Evolutionary conservation across 2,329 filamentous ascomycete genomes (phyloP).

Genomic region (Diaporthe vexans): DNA sequence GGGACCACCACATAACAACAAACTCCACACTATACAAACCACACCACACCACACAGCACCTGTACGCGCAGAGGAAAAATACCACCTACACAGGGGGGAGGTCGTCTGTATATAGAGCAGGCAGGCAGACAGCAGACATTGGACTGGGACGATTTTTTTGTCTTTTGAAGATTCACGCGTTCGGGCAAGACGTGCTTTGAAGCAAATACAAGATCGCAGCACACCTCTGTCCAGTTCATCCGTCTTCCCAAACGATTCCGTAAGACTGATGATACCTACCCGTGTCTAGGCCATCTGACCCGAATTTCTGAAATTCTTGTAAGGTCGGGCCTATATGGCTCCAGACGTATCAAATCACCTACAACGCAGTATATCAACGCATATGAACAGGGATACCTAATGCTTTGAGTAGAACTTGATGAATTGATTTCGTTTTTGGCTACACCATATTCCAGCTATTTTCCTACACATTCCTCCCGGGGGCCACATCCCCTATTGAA

Average conservation of each 20-base stretch:
- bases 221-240: conserved; percentile 4
- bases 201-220: not conserved
- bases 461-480: not conserved
- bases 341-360: too few species aligned
- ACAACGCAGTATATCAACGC: too few species aligned
- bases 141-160: conserved; percentile 4
- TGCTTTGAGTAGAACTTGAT: not conserved
- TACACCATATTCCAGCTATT: not conserved
- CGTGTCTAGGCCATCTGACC: too few species aligned
- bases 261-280: too few species aligned
- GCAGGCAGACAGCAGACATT: not conserved
- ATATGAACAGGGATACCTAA: not conserved
- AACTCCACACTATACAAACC: conserved; percentile 9
- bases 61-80: not conserved
- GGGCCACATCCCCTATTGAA: too few species aligned
- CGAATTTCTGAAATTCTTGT: too few species aligned
- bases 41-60: conserved; percentile 1
- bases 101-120: conserved; percentile 27
- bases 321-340: too few species aligned
- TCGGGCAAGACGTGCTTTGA: not conserved
- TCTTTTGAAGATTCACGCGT: not conserved
- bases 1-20: not conserved
- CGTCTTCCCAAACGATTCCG: too few species aligned
- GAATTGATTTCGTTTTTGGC: not conserved
- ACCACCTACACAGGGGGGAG: conserved; percentile 14